Base-by-base conservation (phyloP, 2,329 filamentous ascomycete species). In the Boeremia exigua region DNA sequence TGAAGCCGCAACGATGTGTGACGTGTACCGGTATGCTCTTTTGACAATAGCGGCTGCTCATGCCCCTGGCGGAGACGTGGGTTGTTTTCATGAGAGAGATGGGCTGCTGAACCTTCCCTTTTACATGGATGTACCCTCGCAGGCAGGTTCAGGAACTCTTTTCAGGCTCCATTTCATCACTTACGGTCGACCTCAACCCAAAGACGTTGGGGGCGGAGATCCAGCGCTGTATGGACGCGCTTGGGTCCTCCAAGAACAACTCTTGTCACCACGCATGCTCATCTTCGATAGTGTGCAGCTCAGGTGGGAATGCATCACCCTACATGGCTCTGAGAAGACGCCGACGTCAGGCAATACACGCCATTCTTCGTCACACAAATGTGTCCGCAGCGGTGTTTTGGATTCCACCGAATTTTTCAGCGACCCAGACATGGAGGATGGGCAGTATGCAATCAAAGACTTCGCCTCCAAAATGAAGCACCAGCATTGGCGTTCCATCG, bases 201-300 rank as follows among this genome's bases (percentile, higher is more conserved):
- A 57, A 39, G 54, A 48, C 6, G 10, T 59, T 5, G 49, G 49
- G n/a, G 59, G 49, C 4, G 50, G 56, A 9, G 56, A 60, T 9
- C 63, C 63, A 11, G 59, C 59, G 14, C 46, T 69, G 5, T 65
- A 62, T 14, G 58, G 62, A 7, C 49, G 66, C 10, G 62, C 60
- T 6, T 70, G 67, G 66, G 65, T 69, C 0, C 43, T 69, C 1
- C 65, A 70, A 54, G 65, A 70, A 36, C 65, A 67, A 40, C 25
- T 65, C 3, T 48, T 67, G 5, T 61, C 60, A 3, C 58, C 58
- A 12, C 54, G 63, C 2, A 65, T 63, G 47, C 55, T 70, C 0
- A 58, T 66, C 10, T 70, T 61, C 38, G 63, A 63, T 37, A 57
- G 59, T 6, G 9, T 48, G 9, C 59, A 62, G 27, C 15, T 70